Conservation (phyloP, 2,329 filamentous ascomycete species). For the Exophiala dermatitidis region DNA sequence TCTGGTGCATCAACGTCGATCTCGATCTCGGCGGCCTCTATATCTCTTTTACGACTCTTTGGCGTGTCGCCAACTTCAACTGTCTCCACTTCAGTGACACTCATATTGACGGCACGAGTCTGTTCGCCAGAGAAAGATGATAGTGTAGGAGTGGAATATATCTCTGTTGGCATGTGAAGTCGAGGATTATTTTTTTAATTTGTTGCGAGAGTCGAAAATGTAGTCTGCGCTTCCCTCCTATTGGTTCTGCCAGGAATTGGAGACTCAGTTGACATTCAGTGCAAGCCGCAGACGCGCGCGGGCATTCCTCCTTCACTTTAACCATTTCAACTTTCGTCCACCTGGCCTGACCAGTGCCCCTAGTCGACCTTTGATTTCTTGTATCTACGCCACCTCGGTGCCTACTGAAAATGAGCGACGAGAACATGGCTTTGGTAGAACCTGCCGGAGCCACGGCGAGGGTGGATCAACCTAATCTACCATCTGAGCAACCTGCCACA, state of each 20-base stretch:
- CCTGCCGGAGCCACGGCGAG: conserved; percentile 3
- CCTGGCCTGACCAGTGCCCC: neutral
- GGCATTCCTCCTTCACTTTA: neutral
- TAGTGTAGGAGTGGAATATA: neutral
- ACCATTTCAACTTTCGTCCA: neutral
- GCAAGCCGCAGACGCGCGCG: conserved; percentile 1
- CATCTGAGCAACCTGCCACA: conserved; percentile 8
- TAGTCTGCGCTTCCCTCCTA: neutral
- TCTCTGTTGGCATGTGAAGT: neutral
- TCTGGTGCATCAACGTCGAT: conserved; percentile 86
- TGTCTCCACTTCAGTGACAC: conserved; percentile 7
- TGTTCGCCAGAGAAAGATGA: neutral
- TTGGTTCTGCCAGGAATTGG: neutral
- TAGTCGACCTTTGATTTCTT: neutral
- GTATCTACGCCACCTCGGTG: neutral
- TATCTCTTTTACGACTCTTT: conserved; percentile 20
- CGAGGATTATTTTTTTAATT: conserved; percentile 2
- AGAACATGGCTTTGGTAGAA: conserved; percentile 12
- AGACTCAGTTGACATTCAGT: neutral
- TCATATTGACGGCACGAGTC: conserved; percentile 13
- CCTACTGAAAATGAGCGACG: neutral
- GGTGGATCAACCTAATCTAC: conserved; percentile 6
- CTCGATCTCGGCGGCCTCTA: conserved; percentile 57
- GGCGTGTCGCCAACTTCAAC: neutral
- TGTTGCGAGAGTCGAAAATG: neutral